Percentiles rank a stretch among this genome's conserved stretches.
Evolutionary conservation across 345 rosid genomes (phyloP).

Genomic region (Lepidium aucheri): DNA sequence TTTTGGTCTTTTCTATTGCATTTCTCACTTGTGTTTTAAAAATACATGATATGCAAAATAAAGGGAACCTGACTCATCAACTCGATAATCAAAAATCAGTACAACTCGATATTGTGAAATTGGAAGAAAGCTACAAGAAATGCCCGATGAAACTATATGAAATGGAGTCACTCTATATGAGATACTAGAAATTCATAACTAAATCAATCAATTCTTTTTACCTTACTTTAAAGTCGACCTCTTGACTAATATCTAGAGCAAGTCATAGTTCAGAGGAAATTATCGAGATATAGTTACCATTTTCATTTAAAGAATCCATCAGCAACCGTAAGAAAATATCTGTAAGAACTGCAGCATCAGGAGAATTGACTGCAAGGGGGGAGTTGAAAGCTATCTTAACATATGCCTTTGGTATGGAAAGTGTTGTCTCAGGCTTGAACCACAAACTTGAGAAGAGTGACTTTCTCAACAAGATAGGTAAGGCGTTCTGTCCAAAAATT

Average conservation of each 20-base stretch:
- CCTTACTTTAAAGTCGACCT: background rate
- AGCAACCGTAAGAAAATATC: conserved; percentile 49
- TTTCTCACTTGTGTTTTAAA: too few species aligned
- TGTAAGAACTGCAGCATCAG: conserved; percentile 62
- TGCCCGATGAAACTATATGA: too few species aligned
- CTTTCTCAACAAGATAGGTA: conserved; percentile 56
- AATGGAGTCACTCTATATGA: too few species aligned
- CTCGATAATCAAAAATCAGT: too few species aligned
- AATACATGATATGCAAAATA: too few species aligned
- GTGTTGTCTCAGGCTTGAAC: conserved; percentile 71
- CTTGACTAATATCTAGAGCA: background rate
- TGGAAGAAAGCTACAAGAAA: too few species aligned
- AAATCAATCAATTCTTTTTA: background rate
- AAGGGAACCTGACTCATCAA: too few species aligned
- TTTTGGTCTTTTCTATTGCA: too few species aligned
- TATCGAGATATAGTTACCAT: conserved; percentile 32
- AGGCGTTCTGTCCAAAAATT: conserved; percentile 37
- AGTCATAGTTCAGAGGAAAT: background rate
- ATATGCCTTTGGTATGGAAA: conserved; percentile 65
- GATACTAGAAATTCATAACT: too few species aligned
- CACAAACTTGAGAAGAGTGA: conserved; percentile 55
- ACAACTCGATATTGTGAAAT: too few species aligned
- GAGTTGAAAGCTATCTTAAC: conserved; percentile 66
- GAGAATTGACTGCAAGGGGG: conserved; percentile 55
- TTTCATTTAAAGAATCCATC: conserved; percentile 82